Conservation (phyloP, 148 eudicot species). For the Selenicereus undatus region DNA sequence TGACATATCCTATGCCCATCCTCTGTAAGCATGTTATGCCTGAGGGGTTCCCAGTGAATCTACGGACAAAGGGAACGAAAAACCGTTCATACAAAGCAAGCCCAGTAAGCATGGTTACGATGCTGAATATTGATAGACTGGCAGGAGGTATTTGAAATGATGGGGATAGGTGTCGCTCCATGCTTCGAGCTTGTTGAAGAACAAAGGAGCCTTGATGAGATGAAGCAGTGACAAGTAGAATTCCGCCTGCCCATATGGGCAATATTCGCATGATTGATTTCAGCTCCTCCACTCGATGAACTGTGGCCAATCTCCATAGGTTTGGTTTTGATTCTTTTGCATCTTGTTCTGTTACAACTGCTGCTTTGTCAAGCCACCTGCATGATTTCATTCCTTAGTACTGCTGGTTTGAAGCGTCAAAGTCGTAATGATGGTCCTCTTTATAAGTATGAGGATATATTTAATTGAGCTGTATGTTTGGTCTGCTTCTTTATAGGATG, state of each 20-base stretch:
- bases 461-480: background rate
- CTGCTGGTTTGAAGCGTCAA: too few species aligned
- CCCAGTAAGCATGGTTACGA: slow-evolving; percentile 49
- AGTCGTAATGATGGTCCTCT: background rate
- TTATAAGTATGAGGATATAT: background rate
- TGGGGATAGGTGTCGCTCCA: slow-evolving; percentile 54
- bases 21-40: slow-evolving; percentile 63
- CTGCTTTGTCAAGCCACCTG: slow-evolving; percentile 79
- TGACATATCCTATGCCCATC: slow-evolving; percentile 61
- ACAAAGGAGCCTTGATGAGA: slow-evolving; percentile 68
- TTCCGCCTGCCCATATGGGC: slow-evolving; percentile 76
- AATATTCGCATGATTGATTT: slow-evolving; percentile 66
- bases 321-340: slow-evolving; percentile 24
- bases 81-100: slow-evolving; percentile 55
- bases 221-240: slow-evolving; percentile 55
- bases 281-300: slow-evolving; percentile 72
- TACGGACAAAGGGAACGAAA: slow-evolving; percentile 43
- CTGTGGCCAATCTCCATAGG: slow-evolving; percentile 53
- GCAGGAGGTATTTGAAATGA: slow-evolving; percentile 63
- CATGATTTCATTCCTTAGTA: background rate
- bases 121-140: slow-evolving; percentile 59
- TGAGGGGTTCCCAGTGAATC: slow-evolving; percentile 53
- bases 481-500: background rate
- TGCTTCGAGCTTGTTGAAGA: slow-evolving; percentile 61
- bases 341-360: slow-evolving; percentile 44